phyloP scores from a whole-genome alignment of 495 filamentous ascomycete species.

The Hyaloscypha finlandica region DNA sequence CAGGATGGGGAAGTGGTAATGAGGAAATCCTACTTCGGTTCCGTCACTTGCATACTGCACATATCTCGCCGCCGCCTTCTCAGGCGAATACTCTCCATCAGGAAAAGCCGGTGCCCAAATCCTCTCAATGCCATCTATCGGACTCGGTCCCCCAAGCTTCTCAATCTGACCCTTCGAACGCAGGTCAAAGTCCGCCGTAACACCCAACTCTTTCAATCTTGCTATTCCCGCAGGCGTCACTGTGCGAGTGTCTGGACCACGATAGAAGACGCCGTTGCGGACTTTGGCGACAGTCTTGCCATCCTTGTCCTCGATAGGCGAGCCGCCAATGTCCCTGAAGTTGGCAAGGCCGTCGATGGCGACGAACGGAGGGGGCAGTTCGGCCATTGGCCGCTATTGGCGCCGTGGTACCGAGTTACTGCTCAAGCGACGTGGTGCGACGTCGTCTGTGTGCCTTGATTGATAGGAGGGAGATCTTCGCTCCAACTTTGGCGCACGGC shows the following conservation, averaged over 20 bases:
- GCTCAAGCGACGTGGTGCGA: neutral
- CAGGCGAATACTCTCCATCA: slow-evolving; percentile 36
- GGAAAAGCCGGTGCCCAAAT: slow-evolving; percentile 43
- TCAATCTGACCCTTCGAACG: slow-evolving; percentile 41
- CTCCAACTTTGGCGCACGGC: too few species aligned
- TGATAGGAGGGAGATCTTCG: too few species aligned
- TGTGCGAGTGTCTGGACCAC: slow-evolving; percentile 36
- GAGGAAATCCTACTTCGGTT: slow-evolving; percentile 24
- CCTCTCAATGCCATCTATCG: slow-evolving; percentile 39
- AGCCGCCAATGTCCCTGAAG: slow-evolving; percentile 40
- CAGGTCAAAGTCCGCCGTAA: slow-evolving; percentile 49
- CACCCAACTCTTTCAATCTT: slow-evolving; percentile 25
- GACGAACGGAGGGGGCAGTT: slow-evolving; percentile 38
- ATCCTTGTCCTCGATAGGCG: slow-evolving; percentile 20
- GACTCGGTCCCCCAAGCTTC: slow-evolving; percentile 31
- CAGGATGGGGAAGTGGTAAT: neutral
- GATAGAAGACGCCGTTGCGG: slow-evolving; percentile 37
- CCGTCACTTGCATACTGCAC: slow-evolving; percentile 31
- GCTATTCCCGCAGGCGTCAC: slow-evolving; percentile 40
- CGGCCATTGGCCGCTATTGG: neutral
- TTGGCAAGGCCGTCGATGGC: slow-evolving; percentile 39
- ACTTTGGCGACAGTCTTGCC: slow-evolving; percentile 12
- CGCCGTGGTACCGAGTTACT: neutral
- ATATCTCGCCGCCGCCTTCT: slow-evolving; percentile 35
- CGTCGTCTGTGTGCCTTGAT: too few species aligned